phyloP scores from a whole-genome alignment of 179 eudicot species.

The Beta lomatogona region DNA sequence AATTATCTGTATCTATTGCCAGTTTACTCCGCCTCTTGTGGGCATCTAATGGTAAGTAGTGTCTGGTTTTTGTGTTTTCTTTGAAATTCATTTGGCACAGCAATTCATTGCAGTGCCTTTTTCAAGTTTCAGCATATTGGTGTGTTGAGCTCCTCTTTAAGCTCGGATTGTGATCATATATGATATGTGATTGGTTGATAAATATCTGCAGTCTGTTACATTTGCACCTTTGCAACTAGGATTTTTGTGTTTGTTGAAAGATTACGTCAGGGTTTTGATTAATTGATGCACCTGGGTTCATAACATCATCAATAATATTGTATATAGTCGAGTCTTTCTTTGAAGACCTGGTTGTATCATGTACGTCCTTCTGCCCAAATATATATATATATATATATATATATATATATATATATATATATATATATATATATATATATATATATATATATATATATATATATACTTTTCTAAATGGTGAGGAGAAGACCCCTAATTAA shows the following conservation, averaged over 20 bases:
- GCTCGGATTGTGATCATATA: neutral
- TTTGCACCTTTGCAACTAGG: neutral
- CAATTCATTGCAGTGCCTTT: neutral
- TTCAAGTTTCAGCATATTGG: neutral
- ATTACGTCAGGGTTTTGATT: neutral
- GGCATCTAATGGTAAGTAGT: slow-evolving; percentile 8
- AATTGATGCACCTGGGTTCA: neutral
- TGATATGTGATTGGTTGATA: neutral
- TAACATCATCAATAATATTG: too few relatives aligned
- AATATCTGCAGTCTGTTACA: neutral
- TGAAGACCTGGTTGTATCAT: neutral
- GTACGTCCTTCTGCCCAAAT: neutral
- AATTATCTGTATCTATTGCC: slow-evolving; percentile 3
- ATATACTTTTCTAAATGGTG: too few relatives aligned
- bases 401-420: too few relatives aligned
- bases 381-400: too few relatives aligned
- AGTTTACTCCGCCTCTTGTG: slow-evolving; percentile 19
- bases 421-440: too few relatives aligned
- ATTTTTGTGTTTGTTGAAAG: too few relatives aligned
- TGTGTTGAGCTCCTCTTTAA: neutral
- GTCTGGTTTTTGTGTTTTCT: neutral
- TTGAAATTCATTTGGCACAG: neutral
- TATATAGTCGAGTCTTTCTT: neutral
- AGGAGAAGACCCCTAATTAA: too few relatives aligned
- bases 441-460: too few relatives aligned